Evolutionary conservation across 2,329 filamentous ascomycete genomes (phyloP).

Genomic region (Aureobasidium sp.): DNA sequence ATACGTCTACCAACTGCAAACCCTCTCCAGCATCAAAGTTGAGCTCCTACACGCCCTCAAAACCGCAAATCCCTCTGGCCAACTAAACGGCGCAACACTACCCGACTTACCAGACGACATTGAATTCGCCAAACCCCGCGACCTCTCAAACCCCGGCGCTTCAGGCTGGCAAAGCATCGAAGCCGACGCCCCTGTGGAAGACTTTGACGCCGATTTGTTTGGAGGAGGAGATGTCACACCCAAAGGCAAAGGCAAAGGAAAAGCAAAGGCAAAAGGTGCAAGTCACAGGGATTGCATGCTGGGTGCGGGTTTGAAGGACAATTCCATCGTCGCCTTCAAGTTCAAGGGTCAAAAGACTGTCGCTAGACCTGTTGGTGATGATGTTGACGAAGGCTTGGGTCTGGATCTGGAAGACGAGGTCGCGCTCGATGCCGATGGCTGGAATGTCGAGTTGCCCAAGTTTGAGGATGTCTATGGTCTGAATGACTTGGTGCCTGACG

Average conservation of each 20-base stretch:
- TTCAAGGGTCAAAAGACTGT: slow-evolving; percentile 20
- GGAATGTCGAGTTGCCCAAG: slow-evolving; percentile 16
- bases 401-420: slow-evolving; percentile 17
- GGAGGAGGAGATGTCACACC: slow-evolving; percentile 17
- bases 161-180: slow-evolving; percentile 36
- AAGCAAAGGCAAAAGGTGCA: slow-evolving; percentile 25
- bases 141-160: slow-evolving; percentile 32
- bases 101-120: slow-evolving; percentile 35
- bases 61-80: slow-evolving; percentile 32
- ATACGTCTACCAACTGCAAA: slow-evolving; percentile 38
- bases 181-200: slow-evolving; percentile 19
- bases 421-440: slow-evolving; percentile 16
- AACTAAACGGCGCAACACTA: slow-evolving; percentile 30
- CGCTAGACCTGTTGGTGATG: not conserved
- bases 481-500: slow-evolving; percentile 15
- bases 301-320: slow-evolving; percentile 28
- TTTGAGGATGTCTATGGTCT: slow-evolving; percentile 17
- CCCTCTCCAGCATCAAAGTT: slow-evolving; percentile 34
- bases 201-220: slow-evolving; percentile 25
- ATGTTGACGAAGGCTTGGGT: slow-evolving; percentile 22
- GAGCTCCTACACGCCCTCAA: slow-evolving; percentile 36
- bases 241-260: slow-evolving; percentile 36
- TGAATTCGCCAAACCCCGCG: slow-evolving; percentile 35
- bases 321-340: slow-evolving; percentile 30
- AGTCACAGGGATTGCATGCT: slow-evolving; percentile 34